These are phyloP conservation scores for Saccharomyces hybrid DNA, from an alignment of 1,139 yeast species.

Conservation along the genomic window DNA sequence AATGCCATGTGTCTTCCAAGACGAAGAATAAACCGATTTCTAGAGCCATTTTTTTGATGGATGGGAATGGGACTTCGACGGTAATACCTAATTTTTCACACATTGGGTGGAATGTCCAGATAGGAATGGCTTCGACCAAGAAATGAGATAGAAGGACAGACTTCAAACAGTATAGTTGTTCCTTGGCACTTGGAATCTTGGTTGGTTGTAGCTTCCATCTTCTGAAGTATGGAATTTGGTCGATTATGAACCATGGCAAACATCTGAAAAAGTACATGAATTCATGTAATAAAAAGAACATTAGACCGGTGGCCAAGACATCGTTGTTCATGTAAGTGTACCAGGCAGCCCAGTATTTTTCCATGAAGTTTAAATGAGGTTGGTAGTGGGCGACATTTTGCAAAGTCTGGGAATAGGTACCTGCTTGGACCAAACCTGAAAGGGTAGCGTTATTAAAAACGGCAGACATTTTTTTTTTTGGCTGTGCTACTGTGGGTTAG, in stretches of 20 bases:
- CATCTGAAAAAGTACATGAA: constrained; percentile 76
- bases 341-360: constrained; percentile 71
- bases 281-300: constrained; percentile 70
- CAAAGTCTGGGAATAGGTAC: constrained; percentile 31
- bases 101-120: constrained; percentile 91
- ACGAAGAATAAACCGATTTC: constrained; percentile 74
- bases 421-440: constrained; percentile 24
- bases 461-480: constrained; percentile 19
- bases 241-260: constrained; percentile 77
- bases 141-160: constrained; percentile 78
- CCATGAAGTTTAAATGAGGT: constrained; percentile 42
- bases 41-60: constrained; percentile 43
- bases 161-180: constrained; percentile 88
- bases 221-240: constrained; percentile 64
- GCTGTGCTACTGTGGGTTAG: background rate
- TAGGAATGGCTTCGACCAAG: constrained; percentile 87
- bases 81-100: constrained; percentile 70
- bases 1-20: constrained; percentile 91
- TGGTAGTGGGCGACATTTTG: constrained; percentile 33
- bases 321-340: constrained; percentile 69
- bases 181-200: constrained; percentile 65
- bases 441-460: constrained; percentile 30
- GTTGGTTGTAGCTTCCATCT: constrained; percentile 76
- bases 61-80: constrained; percentile 78
- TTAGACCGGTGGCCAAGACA: constrained; percentile 71